A percentile compares a stretch with the other conserved stretches of the same genome.
These are phyloP conservation scores for Starmerella vaccinii DNA, from an alignment of 805 yeast species.

Conservation along the genomic window DNA sequence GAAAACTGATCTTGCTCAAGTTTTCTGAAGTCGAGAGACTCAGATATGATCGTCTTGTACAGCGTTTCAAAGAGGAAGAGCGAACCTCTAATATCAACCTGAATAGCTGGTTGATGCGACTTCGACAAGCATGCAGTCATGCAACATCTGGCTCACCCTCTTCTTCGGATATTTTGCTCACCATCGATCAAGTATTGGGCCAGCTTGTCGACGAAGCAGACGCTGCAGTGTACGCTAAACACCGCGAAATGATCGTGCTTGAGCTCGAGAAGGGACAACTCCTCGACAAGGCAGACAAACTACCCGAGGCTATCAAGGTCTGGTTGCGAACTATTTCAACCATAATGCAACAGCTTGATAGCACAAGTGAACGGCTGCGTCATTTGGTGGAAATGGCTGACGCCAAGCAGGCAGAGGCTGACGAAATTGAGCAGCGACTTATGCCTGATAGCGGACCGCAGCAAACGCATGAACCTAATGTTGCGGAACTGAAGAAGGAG, in stretches of 20 bases:
- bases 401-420: not conserved
- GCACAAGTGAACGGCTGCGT: not conserved
- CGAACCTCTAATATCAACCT: conserved; percentile 35
- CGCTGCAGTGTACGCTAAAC: conserved; percentile 30
- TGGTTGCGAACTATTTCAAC: conserved; percentile 25
- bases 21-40: conserved; percentile 79
- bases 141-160: conserved; percentile 32
- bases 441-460: not conserved
- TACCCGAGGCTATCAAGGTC: conserved; percentile 26
- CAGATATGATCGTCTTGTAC: conserved; percentile 57
- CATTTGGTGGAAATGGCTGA: conserved; percentile 4
- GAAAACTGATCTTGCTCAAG: conserved; percentile 59
- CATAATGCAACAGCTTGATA: conserved; percentile 4
- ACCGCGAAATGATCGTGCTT: conserved; percentile 26
- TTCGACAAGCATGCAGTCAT: conserved; percentile 78
- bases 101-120: conserved; percentile 52
- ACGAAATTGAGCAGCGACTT: conserved; percentile 3
- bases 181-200: conserved; percentile 58
- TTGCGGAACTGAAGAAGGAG: conserved; percentile 1
- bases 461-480: not conserved
- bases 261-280: conserved; percentile 58
- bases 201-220: conserved; percentile 52
- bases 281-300: conserved; percentile 46
- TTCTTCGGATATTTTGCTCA: conserved; percentile 30
- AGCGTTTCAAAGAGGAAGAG: conserved; percentile 47